These are phyloP conservation scores for Boletus subluridellus DNA, from an alignment of 1,284 basidiomycete genomes.

Conservation along the genomic window DNA sequence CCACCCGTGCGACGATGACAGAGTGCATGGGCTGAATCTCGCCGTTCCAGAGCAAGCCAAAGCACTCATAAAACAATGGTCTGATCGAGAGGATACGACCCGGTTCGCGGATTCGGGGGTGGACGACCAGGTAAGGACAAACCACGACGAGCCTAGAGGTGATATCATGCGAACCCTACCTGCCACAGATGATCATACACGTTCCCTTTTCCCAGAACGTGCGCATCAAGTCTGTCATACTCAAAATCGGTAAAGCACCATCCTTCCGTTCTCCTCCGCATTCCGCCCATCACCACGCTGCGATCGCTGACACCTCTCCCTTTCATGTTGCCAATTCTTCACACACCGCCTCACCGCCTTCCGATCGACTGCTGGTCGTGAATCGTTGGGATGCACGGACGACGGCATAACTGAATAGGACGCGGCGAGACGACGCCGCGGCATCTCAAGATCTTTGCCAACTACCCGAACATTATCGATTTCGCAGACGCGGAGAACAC, in stretches of 20 bases:
- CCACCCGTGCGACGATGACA: conserved; percentile 31
- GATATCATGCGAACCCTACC: conserved; percentile 14
- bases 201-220: conserved; percentile 78
- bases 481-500: conserved; percentile 67
- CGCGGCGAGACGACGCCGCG: conserved; percentile 66
- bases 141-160: not conserved
- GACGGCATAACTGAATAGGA: conserved; percentile 40
- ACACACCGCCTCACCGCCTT: conserved; percentile 3
- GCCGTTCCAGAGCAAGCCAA: conserved; percentile 72
- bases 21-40: conserved; percentile 76
- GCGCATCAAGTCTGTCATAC: conserved; percentile 63
- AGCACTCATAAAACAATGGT: conserved; percentile 75
- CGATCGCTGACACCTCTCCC: conserved; percentile 7
- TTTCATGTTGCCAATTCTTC: conserved; percentile 3
- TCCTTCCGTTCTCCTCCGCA: conserved; percentile 2
- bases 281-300: conserved; percentile 6
- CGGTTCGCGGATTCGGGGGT: conserved; percentile 70
- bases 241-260: conserved; percentile 60
- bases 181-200: conserved; percentile 66
- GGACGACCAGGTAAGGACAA: conserved; percentile 65
- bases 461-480: conserved; percentile 69
- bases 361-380: conserved; percentile 7
- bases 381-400: conserved; percentile 7
- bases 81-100: conserved; percentile 64
- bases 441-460: conserved; percentile 66